These are phyloP conservation scores for Excoecaria cochinchinensis DNA, from an alignment of 345 rosid species.

Conservation along the genomic window DNA sequence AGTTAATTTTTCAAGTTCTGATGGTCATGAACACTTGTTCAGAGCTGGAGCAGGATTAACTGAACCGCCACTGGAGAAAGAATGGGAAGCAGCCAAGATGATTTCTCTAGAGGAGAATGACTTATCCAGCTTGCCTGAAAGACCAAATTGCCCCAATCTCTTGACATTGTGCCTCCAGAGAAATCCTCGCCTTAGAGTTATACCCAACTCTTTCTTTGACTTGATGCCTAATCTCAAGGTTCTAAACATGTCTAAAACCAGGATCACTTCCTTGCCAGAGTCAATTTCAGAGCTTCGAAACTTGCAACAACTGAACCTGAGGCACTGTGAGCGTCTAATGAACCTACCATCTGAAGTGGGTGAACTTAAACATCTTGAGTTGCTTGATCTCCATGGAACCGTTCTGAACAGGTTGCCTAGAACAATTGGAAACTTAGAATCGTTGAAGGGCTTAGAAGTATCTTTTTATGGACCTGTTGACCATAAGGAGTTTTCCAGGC, in stretches of 20 bases:
- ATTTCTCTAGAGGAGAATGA: constrained; percentile 20
- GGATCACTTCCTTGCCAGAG: constrained; percentile 24
- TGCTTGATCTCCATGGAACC: constrained; percentile 23
- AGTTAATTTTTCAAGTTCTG: neutral
- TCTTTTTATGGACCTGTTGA: constrained; percentile 26
- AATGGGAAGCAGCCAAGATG: constrained; percentile 17
- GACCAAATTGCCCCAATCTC: constrained; percentile 17
- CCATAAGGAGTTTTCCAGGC: neutral
- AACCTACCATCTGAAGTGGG: constrained; percentile 25
- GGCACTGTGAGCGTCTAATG: constrained; percentile 21
- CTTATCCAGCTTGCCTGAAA: constrained; percentile 18
- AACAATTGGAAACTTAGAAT: constrained; percentile 4
- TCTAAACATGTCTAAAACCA: constrained; percentile 22
- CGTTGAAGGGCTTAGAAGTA: constrained; percentile 23
- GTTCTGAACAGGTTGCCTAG: constrained; percentile 13
- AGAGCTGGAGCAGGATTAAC: constrained; percentile 16
- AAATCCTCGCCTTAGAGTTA: constrained; percentile 17
- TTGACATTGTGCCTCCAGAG: constrained; percentile 14
- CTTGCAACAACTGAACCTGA: constrained; percentile 15
- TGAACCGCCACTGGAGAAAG: constrained; percentile 5
- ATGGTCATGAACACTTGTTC: constrained; percentile 2
- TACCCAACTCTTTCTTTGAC: constrained; percentile 25
- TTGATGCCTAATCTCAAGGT: constrained; percentile 19
- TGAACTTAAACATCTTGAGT: constrained; percentile 15
- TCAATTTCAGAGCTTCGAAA: constrained; percentile 11